A percentile compares a stretch with the other conserved stretches of the same genome.
Conservation (phyloP, 345 rosid genomes). For the Brassica incana region DNA sequence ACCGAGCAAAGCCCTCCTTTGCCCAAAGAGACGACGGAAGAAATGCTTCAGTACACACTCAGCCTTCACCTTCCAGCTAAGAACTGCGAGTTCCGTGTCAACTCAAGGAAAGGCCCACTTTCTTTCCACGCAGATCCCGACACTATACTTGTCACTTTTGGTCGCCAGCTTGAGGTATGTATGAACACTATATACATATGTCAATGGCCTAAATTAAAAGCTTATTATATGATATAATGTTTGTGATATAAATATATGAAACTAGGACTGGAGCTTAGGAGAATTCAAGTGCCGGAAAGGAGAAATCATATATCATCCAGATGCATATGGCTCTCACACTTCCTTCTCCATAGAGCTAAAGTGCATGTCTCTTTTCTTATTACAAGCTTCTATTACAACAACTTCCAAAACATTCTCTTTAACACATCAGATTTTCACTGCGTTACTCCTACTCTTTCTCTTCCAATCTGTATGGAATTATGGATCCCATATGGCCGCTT, state of each 20-base stretch:
- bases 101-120: slow-evolving; percentile 40
- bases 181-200: too few species aligned
- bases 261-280: slow-evolving; percentile 70
- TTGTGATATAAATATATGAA: neutral
- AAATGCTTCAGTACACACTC: slow-evolving; percentile 41
- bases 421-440: slow-evolving; percentile 58
- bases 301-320: slow-evolving; percentile 50
- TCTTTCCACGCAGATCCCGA: slow-evolving; percentile 53
- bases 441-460: slow-evolving; percentile 42
- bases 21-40: slow-evolving; percentile 26
- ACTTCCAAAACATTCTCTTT: slow-evolving; percentile 42
- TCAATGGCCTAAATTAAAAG: neutral
- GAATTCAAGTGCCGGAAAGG: slow-evolving; percentile 52
- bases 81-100: slow-evolving; percentile 49
- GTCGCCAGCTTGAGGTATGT: slow-evolving; percentile 58
- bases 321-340: slow-evolving; percentile 30
- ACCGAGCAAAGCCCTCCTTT: slow-evolving; percentile 34
- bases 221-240: too few species aligned
- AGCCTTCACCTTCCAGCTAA: slow-evolving; percentile 59
- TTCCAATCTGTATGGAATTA: slow-evolving; percentile 28
- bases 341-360: slow-evolving; percentile 62
- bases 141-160: slow-evolving; percentile 57
- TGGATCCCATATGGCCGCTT: slow-evolving; percentile 16
- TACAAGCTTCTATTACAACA: slow-evolving; percentile 12
- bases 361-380: slow-evolving; percentile 51